Evolutionary conservation across 2,329 filamentous ascomycete genomes (phyloP).

Genomic region (Colletotrichum melonis): DNA sequence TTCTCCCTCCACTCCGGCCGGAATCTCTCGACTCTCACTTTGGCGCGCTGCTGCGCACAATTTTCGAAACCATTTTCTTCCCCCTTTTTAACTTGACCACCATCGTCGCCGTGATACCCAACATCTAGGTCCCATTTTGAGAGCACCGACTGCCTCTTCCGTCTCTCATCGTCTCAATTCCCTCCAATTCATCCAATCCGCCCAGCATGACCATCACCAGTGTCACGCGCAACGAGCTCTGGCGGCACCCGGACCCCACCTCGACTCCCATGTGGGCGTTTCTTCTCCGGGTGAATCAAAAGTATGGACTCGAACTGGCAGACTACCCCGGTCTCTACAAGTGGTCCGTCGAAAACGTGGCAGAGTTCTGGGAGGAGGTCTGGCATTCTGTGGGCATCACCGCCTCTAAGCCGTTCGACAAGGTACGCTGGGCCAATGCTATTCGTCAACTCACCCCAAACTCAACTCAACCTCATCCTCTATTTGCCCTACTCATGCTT

Average conservation of each 20-base stretch:
- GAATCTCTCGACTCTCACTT: conserved; percentile 6
- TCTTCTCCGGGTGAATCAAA: conserved; percentile 74
- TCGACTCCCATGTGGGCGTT: conserved; percentile 80
- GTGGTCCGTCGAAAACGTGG: conserved; percentile 85
- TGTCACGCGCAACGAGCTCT: conserved; percentile 63
- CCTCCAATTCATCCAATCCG: neutral
- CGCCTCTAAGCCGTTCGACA: conserved; percentile 70
- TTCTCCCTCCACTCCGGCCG: conserved; percentile 24
- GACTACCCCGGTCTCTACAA: conserved; percentile 81
- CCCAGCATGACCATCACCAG: conserved; percentile 34
- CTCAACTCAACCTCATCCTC: conserved; percentile 12
- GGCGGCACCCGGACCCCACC: conserved; percentile 75
- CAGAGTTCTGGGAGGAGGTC: conserved; percentile 84
- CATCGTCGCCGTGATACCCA: neutral
- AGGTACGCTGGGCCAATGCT: conserved; percentile 54
- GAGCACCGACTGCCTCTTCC: neutral
- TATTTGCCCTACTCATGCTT: conserved; percentile 18
- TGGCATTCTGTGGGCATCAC: conserved; percentile 86
- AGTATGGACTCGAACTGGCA: conserved; percentile 70
- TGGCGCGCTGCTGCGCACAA: neutral
- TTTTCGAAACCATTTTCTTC: neutral
- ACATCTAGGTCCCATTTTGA: conserved; percentile 1
- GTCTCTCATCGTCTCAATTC: conserved; percentile 10
- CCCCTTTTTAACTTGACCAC: neutral
- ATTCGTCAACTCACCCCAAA: conserved; percentile 15